These are phyloP conservation scores for Chlamydomonas sp. DNA, from an alignment of 139 green algal genomes.

Conservation along the genomic window DNA sequence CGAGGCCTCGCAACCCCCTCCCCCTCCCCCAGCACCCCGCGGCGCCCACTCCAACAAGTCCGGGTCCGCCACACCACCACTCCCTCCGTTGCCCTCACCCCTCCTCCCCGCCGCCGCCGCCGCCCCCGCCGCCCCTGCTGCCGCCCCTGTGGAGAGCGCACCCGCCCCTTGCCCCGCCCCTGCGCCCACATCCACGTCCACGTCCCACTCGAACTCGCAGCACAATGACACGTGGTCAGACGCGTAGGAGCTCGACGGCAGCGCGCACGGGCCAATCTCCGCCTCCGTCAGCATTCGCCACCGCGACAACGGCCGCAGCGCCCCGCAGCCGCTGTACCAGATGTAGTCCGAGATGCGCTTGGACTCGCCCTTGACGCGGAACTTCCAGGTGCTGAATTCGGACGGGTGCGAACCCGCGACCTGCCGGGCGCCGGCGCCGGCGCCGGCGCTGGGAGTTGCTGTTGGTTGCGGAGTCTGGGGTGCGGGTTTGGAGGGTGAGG, in stretches of 20 bases:
- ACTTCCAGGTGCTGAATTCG: slow-evolving; percentile 71
- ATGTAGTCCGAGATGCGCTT: slow-evolving; percentile 72
- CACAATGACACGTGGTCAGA: slow-evolving; percentile 64
- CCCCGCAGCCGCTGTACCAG: slow-evolving; percentile 47
- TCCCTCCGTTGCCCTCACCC: too few species aligned
- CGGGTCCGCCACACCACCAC: too few species aligned
- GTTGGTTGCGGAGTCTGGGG: neutral
- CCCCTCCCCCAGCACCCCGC: too few species aligned
- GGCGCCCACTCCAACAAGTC: too few species aligned
- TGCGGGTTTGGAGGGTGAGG: neutral
- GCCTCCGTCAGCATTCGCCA: slow-evolving; percentile 59
- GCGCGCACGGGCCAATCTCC: slow-evolving; percentile 55
- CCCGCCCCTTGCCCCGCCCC: slow-evolving; percentile 1
- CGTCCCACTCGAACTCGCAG: slow-evolving; percentile 56
- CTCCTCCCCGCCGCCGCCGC: too few species aligned
- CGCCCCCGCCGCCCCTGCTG: neutral
- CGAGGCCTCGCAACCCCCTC: too few species aligned
- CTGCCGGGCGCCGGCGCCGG: neutral
- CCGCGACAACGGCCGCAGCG: slow-evolving; percentile 43
- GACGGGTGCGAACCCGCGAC: neutral
- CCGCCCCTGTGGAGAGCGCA: neutral
- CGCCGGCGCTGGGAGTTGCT: neutral
- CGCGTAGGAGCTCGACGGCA: slow-evolving; percentile 55
- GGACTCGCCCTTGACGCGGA: slow-evolving; percentile 42
- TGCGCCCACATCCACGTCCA: slow-evolving; percentile 15